Base-by-base conservation (phyloP, 176 grass and related monocot genomes). In the Ananas comosus region DNA sequence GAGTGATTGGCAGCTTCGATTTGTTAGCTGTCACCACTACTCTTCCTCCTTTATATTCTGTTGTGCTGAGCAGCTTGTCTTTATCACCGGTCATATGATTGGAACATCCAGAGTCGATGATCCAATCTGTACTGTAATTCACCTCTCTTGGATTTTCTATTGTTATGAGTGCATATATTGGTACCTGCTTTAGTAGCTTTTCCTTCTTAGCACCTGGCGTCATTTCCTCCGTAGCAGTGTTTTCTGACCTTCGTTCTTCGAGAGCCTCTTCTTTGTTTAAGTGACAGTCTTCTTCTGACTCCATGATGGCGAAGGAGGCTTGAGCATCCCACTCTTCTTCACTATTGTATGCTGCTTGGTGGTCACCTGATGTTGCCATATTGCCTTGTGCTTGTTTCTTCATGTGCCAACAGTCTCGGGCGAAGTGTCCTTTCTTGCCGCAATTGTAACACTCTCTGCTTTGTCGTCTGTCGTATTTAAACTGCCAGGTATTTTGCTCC, bases 11-110 rank as follows among this genome's bases (percentile, higher is more conserved):
- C 10, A 81, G 12, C 0, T 53, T 70, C 2, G 57, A 82, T 56
- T 82, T 76, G 17, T 82, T 66, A 1, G 25, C 16, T 48, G 11
- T 66, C 3, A 82, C 7, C 10, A 82, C 69, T 7, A 67, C 56
- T 59, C 50, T 12, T 0, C 18, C 19, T 72, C 13, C 73, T 12
- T 63, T 78, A 11, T 83, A 72, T n/a, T 77, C 3, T 0, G 1
- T 1, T 48, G 68, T 50, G 1, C 13, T 6, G 1, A 69, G 0
- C 0, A 76, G 6, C 14, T 70, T 69, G 1, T 65, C 51, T 1
- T 68, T 51, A 25, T 80, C 17, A 12, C 10, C 42, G 0, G 16
- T 49, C 13, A 58, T 66, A 3, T 70, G 59, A 11, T 53, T 79
- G 23, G 23, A 24, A 24, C 23, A 24, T 24, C 23, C 23, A 24